Evolutionary conservation across 805 yeast species (phyloP), one percentile per base, ranked within the genome.

Genomic region (Metschnikowia lachancei): DNA sequence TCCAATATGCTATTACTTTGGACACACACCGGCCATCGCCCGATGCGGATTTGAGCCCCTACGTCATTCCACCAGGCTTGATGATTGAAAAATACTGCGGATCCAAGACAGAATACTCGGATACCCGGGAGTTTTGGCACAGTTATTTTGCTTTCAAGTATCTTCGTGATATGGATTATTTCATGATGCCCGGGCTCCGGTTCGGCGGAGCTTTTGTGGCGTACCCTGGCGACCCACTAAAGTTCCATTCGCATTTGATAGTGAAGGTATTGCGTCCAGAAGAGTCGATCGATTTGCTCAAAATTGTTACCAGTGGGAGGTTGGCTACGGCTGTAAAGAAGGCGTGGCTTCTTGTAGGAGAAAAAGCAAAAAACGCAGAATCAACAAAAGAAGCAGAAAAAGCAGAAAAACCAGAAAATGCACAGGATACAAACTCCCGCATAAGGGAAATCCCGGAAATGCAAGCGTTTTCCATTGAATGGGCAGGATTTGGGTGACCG

Each of bases 401-500:
- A n/a, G n/a, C n/a, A n/a, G n/a, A n/a, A n/a, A 20, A 22, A n/a
- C 36, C 33, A 81, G 77, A 20, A n/a, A n/a, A n/a, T n/a, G 65
- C 62, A 32, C 54, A 53, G 29, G 45, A 32, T n/a, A 26, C 30
- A 10, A 55, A 2, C 53, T 47, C 14, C 17, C 60, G 50, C 16
- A 31, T 42, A 32, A 36, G 14, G 1, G 53, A 48, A 16, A 42
- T 44, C n/a, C 39, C 39, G 30, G 39, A 26, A 18, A 38, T 69
- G 13, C 68, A 66, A 39, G 76, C 77, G 14, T 92, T 80, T 59
- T 85, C 96, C 5, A 70, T 92, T 1, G 97, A 92, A 66, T 92
- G 99, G 99, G 90, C 98, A 0, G 97, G 97, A 0, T 92, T 92
- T 68, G 97, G 97, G 47, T 89, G 63, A 51, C 14, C 11, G n/a